Conservation (phyloP, 768 basidiomycete species). For the Epithele typhae region DNA sequence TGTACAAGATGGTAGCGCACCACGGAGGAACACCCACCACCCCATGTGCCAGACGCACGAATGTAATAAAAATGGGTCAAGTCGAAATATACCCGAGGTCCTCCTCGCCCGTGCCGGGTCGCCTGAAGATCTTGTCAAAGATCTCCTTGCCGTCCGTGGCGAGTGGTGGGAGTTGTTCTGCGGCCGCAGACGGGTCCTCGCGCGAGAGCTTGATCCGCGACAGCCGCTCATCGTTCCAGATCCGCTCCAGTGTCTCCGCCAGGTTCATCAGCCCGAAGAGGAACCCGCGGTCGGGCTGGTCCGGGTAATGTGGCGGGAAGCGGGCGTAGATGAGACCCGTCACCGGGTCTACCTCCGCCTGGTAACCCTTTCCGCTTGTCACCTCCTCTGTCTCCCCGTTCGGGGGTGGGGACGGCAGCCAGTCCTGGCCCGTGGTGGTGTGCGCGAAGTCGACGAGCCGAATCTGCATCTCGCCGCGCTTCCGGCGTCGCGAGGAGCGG, state of each 20-base stretch:
- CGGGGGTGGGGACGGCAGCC: slow-evolving; percentile 59
- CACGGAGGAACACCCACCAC: no score
- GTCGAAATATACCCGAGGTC: slow-evolving; percentile 78
- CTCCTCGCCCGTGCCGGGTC: slow-evolving; percentile 46
- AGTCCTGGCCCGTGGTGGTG: slow-evolving; percentile 94
- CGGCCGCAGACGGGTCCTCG: slow-evolving; percentile 46
- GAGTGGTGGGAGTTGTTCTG: slow-evolving; percentile 56
- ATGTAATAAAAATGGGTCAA: no score
- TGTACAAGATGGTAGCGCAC: background rate
- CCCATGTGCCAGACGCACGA: no score
- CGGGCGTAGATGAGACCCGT: slow-evolving; percentile 85
- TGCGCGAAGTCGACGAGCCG: slow-evolving; percentile 99
- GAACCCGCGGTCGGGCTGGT: slow-evolving; percentile 91
- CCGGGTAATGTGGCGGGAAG: slow-evolving; percentile 89
- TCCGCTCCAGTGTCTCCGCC: slow-evolving; percentile 67
- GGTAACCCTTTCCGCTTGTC: slow-evolving; percentile 66
- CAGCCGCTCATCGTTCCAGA: slow-evolving; percentile 85
- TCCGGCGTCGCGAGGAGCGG: slow-evolving; percentile 60
- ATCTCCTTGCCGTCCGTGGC: slow-evolving; percentile 73
- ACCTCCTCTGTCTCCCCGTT: slow-evolving; percentile 39
- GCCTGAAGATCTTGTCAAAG: slow-evolving; percentile 68
- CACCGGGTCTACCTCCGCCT: slow-evolving; percentile 75
- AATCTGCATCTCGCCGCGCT: slow-evolving; percentile 89
- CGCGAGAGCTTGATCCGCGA: slow-evolving; percentile 59
- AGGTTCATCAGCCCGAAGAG: slow-evolving; percentile 85